Base-by-base conservation (phyloP, 805 yeast genomes). In the Ogataea trehaloabstinens region DNA sequence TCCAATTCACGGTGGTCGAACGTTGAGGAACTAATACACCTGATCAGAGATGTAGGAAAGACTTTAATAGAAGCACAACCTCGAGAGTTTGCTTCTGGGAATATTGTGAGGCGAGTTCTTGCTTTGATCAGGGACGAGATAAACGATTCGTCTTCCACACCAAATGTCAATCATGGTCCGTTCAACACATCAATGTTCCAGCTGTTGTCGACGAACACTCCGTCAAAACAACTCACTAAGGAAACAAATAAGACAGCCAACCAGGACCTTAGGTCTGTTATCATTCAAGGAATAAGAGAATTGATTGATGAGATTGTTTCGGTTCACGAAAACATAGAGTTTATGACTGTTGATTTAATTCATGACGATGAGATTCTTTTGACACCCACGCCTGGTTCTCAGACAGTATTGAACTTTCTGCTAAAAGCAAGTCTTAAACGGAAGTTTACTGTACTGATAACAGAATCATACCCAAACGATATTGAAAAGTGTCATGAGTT, bases 351-450 rank as follows among this genome's bases (percentile, higher is more conserved):
- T 25, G 99, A 93, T 57, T 73, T 93, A 68, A 88, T 93, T 57
- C 98, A 91, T 63, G 97, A 93, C 54, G 85, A 89, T 56, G 93
- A 85, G 60, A 75, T 85, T 17, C 63, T 85, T 31, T 68, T 88
- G 37, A 87, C 97, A 0, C 96, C 98, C n/a, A 89, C 98, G 0
- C 97, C 98, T 5, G 87, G 82, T 29, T 87, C 96, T 0, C 78
- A 79, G 44, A 91, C 98, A 0, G 96, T 93, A 8, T 67, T 88
- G 40, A 88, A 88, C 52, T 93, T 93, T 53, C 68, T 93, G 43
- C 69, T 88, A 41, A 82, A 85, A 55, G 96, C 97, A 4, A 78
- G 95, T 44, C 76, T 82, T 46, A 90, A 91, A 66, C 80, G 98
- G 70, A 85, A 80, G 55, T 91, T 93, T 64, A 84, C 95, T 0